These are phyloP conservation scores for Melanopsichium pennsylvanicum DNA, from an alignment of 1,284 basidiomycete genomes.

Conservation along the genomic window DNA sequence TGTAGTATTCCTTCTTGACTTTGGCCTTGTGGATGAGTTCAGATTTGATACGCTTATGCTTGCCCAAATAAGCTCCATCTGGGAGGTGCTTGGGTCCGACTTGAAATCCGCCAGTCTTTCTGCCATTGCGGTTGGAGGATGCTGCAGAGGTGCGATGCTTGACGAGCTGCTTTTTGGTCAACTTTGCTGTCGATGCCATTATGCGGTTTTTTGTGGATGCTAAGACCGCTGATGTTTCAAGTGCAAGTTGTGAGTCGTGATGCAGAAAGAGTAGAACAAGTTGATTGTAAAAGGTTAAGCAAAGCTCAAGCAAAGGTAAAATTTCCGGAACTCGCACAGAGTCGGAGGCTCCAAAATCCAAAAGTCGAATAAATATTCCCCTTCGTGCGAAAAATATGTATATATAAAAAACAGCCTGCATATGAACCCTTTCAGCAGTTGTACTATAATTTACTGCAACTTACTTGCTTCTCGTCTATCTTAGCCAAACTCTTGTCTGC, in stretches of 20 bases:
- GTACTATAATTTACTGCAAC: too few species aligned
- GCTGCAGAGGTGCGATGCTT: constrained; percentile 50
- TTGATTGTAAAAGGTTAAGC: too few species aligned
- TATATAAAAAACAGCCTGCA: too few species aligned
- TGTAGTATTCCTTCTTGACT: constrained; percentile 69
- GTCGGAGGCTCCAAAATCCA: too few species aligned
- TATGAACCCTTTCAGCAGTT: constrained; percentile 5
- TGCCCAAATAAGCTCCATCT: constrained; percentile 62
- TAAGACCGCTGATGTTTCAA: too few species aligned
- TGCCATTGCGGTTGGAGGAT: constrained; percentile 14
- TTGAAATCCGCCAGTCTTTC: constrained; percentile 52
- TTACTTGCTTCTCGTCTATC: too few species aligned
- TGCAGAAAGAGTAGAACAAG: not conserved
- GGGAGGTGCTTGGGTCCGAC: constrained; percentile 62
- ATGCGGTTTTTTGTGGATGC: too few species aligned
- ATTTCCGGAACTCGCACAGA: not conserved
- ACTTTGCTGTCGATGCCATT: constrained; percentile 23
- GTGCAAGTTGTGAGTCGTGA: not conserved
- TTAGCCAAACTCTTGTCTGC: too few species aligned
- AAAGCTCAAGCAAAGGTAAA: not conserved
- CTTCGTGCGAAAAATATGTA: constrained; percentile 22
- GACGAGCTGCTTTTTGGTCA: constrained; percentile 51
- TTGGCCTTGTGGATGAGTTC: constrained; percentile 70
- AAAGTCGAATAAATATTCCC: not conserved
- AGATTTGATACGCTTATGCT: constrained; percentile 70